Base-by-base conservation (phyloP, 179 eudicot genomes). In the Silene coronaria region DNA sequence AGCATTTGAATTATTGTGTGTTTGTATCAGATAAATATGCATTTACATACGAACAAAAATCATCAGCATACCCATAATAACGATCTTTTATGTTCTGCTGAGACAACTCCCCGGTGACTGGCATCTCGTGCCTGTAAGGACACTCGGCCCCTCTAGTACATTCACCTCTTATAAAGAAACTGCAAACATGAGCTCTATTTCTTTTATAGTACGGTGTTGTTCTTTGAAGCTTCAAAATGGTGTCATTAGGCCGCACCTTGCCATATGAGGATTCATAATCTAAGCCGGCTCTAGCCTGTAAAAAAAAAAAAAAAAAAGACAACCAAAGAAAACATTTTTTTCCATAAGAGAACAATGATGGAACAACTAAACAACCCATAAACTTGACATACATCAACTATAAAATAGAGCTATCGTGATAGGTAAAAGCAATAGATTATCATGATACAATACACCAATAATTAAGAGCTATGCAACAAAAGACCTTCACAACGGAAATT, bases 71-170 rank as follows among this genome's bases (percentile, higher is more conserved):
- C 99, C 99, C 99, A 76, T 96, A 96, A 81, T 96, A 96, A 76
- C 97, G 97, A 78, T 96, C 99, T 79, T 96, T 93, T 75, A 96
- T 93, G 81, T 96, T 96, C 84, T 96, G 99, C 76, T 96, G 97
- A 1, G 99, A 88, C 74, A 96, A 72, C 75, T 93, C 97, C 26
- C 97, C 97, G 27, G 91, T 88, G 64, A 81, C 97, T n/a, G 97
- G 97, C 99, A 93, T 96, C 87, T 96, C 99, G 62, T 96, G 99
- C 77, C 97, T 78, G 83, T 89, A 96, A 61, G 99, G 97, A 81
- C 97, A 96, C 85, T 96, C 99, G 55, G 91, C 93, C 28, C 99
- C 99, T 92, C 99, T 91, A 8, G 97, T 96, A 80, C 99, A 96
- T 82, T 96, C 93, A 68, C 99, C 97, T 77, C 99, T 82, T 4